Evolutionary conservation across 202 grass and related monocot species (phyloP).

Genomic region (Setaria viridis): DNA sequence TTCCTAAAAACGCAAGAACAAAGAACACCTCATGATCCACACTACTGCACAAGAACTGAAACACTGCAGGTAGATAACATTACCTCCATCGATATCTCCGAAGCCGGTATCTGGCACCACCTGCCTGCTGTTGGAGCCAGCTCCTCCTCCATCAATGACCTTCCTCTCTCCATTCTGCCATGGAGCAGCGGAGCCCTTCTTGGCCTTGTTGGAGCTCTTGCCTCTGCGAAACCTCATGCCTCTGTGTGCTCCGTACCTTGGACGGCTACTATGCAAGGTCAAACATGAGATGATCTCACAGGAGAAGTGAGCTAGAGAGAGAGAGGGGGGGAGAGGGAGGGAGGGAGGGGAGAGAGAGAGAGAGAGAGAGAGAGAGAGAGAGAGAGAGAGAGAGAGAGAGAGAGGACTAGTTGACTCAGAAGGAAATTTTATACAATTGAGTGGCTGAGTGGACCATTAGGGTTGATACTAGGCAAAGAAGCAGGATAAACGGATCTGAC

Average conservation of each 20-base stretch:
- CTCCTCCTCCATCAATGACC: constrained; percentile 27
- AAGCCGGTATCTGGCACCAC: constrained; percentile 41
- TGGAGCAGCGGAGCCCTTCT: constrained; percentile 30
- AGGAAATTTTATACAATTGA: constrained; percentile 2
- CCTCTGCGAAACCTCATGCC: constrained; percentile 48
- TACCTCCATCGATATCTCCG: constrained; percentile 23
- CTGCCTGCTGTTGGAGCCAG: constrained; percentile 49
- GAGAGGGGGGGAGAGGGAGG: too few species aligned
- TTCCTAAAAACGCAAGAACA: not conserved
- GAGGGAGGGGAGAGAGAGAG: too few species aligned
- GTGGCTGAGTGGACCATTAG: constrained; percentile 24
- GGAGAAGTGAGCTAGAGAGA: constrained; percentile 17
- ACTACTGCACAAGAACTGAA: not conserved
- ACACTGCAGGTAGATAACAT: not conserved
- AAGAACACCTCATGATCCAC: not conserved
- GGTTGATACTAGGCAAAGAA: constrained; percentile 33
- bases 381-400: too few species aligned
- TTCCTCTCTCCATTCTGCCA: constrained; percentile 4
- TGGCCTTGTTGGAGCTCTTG: constrained; percentile 43
- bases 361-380: not conserved
- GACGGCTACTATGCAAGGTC: constrained; percentile 30
- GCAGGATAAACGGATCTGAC: constrained; percentile 52
- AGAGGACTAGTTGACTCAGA: constrained; percentile 27
- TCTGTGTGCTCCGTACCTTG: constrained; percentile 11
- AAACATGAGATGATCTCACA: constrained; percentile 39